Evolutionary conservation across 192 early-diverging fungal genomes (phyloP).

Genomic region (Backusella australiensis): DNA sequence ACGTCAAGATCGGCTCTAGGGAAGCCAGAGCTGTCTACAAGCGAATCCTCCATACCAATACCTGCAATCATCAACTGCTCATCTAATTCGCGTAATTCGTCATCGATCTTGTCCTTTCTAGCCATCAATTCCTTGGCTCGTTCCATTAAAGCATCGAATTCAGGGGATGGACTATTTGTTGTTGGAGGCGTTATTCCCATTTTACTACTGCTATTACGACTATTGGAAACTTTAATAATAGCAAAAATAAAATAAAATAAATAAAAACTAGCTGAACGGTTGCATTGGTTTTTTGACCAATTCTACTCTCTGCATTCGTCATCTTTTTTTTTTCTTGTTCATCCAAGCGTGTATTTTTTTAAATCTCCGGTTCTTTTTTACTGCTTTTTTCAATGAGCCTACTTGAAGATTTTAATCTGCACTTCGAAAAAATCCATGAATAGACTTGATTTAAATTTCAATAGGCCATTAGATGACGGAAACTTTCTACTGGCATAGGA

Average conservation of each 20-base stretch:
- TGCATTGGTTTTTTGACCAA: not conserved
- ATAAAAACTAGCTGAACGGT: not conserved
- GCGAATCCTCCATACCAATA: constrained; percentile 46
- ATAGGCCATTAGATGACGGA: not conserved
- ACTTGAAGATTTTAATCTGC: not conserved
- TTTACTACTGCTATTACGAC: not conserved
- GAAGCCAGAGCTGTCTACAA: constrained; percentile 48
- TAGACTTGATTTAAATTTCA: constrained; percentile 4
- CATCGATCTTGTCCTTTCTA: constrained; percentile 46
- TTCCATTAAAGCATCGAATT: not conserved
- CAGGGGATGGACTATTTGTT: not conserved
- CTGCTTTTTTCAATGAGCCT: not conserved
- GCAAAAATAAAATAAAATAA: not conserved
- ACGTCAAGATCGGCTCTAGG: constrained; percentile 55
- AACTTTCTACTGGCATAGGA: not conserved
- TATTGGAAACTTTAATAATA: not conserved
- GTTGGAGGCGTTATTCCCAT: constrained; percentile 14
- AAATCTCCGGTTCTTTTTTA: constrained; percentile 4
- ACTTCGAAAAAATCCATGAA: not conserved
- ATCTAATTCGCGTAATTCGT: constrained; percentile 37
- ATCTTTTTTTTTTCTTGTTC: not conserved
- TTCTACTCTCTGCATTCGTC: not conserved
- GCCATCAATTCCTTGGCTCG: constrained; percentile 44
- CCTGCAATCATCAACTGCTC: constrained; percentile 38
- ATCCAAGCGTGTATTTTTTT: not conserved